Conservation (phyloP, 2,329 filamentous ascomycete genomes). For the Exutisphaerella laricina region DNA sequence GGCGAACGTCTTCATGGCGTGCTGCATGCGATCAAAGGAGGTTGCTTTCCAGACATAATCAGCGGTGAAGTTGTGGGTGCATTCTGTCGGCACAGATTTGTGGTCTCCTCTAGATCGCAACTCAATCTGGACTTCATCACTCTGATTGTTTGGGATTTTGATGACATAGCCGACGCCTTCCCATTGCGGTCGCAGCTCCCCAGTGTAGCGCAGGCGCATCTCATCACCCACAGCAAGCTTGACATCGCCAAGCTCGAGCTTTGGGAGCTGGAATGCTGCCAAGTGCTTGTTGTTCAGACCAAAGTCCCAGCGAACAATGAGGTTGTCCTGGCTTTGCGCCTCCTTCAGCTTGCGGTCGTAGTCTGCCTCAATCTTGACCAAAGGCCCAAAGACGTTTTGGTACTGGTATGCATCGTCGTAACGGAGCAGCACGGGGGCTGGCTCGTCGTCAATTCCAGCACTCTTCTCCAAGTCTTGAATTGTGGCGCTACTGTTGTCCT, state of each 20-base stretch:
- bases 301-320: constrained; percentile 89
- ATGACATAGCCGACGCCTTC: constrained; percentile 98
- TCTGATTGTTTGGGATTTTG: constrained; percentile 99
- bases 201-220: constrained; percentile 95
- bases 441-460: constrained; percentile 88
- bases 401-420: constrained; percentile 99
- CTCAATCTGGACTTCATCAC: constrained; percentile 93
- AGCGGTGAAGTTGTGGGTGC: constrained; percentile 95
- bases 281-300: constrained; percentile 97
- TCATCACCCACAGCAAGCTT: constrained; percentile 97
- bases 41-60: constrained; percentile 99
- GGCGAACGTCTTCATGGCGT: constrained; percentile 98
- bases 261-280: constrained; percentile 90
- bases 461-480: constrained; percentile 88
- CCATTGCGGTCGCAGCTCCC: constrained; percentile 86
- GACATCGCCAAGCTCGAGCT: constrained; percentile 94
- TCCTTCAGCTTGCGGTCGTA: constrained; percentile 99
- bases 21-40: constrained; percentile 98
- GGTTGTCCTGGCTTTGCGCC: constrained; percentile 92
- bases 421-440: constrained; percentile 81
- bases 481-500: constrained; percentile 83
- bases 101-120: constrained; percentile 91
- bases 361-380: constrained; percentile 98
- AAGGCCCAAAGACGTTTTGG: constrained; percentile 94
- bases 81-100: constrained; percentile 91